A percentile compares a stretch with the other conserved stretches of the same genome.
Evolutionary conservation across 1,284 basidiomycete species (phyloP).

Genomic region (Ganoderma lucidum): DNA sequence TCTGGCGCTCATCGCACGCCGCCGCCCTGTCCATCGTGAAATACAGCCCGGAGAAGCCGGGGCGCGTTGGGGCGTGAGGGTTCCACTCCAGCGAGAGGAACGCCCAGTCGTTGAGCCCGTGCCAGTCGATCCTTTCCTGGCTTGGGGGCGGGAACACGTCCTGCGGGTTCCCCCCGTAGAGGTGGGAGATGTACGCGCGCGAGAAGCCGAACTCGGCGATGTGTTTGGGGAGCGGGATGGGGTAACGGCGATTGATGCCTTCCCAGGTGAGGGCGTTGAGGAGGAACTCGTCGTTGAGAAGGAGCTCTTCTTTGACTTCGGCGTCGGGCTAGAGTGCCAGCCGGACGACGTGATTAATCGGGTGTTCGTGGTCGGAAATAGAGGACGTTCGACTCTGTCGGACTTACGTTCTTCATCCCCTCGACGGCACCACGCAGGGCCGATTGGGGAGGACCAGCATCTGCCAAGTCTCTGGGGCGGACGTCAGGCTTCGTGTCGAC

Average conservation of each 20-base stretch:
- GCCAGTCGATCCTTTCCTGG: constrained; percentile 12
- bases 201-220: constrained; percentile 29
- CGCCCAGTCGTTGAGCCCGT: constrained; percentile 20
- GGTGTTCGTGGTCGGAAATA: not conserved
- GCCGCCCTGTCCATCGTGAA: constrained; percentile 2
- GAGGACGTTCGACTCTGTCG: not conserved
- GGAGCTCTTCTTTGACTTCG: constrained; percentile 22
- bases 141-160: constrained; percentile 36
- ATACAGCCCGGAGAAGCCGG: constrained; percentile 13
- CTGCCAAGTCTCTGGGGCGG: not conserved
- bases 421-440: constrained; percentile 9
- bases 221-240: constrained; percentile 19
- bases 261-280: constrained; percentile 18
- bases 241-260: constrained; percentile 19
- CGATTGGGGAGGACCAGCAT: not conserved
- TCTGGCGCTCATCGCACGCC: not conserved
- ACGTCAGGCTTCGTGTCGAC: not conserved
- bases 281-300: constrained; percentile 21
- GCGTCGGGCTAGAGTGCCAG: constrained; percentile 15
- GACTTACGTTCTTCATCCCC: constrained; percentile 14
- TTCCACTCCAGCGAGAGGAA: constrained; percentile 18
- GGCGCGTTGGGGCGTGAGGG: constrained; percentile 18
- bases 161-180: constrained; percentile 45
- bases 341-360: not conserved
- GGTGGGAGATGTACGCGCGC: constrained; percentile 41